Evolutionary conservation across 129 eudicot species (phyloP), one percentile per base, ranked within the genome.

Genomic region (Scalesia atractyloides): DNA sequence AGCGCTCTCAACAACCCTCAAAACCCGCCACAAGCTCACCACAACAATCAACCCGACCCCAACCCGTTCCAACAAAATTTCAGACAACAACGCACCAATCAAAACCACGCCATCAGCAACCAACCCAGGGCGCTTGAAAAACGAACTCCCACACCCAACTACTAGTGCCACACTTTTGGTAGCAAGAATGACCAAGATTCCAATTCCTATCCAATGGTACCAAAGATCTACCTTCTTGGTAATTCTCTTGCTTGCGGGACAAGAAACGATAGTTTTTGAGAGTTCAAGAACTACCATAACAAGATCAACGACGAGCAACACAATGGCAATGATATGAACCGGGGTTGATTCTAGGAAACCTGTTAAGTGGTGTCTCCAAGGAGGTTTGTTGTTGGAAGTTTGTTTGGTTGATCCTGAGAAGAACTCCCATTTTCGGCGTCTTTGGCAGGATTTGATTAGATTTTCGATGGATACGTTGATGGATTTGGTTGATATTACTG

Each of bases 21-120:
- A 76, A 24, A 85, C 82, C 60, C 94, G 81, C 94, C 94, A 88
- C 82, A 88, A 82, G 64, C 94, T 88, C 84, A 84, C 94, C 79
- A 88, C 83, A 50, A 88, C 85, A n/a, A 88, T 70, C 80, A 88
- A 85, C 8, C 94, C 92, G 1, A 86, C 88, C 24, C 94, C 87
- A 3, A 60, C 69, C 71, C 67, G 72, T 68, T 71, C 86, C 82
- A 85, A 58, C 44, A 73, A 81, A 18, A 68, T 70, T 69, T 88
- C 94, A 14, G 85, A 47, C 47, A 82, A 18, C 84, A 88, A 74
- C 0, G 90, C 94, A 7, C 83, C 90, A 49, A 62, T 72, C 58
- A 88, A 72, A 50, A 85, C 90, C 66, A 88, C 86, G 0, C 82
- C 90, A 69, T 88, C 94, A 9, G 85, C 79, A 5, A 85, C 87